A percentile compares a stretch with the other conserved stretches of the same genome.
These are phyloP conservation scores for Penicillium arizonense DNA, from an alignment of 495 filamentous ascomycete species.

Conservation along the genomic window DNA sequence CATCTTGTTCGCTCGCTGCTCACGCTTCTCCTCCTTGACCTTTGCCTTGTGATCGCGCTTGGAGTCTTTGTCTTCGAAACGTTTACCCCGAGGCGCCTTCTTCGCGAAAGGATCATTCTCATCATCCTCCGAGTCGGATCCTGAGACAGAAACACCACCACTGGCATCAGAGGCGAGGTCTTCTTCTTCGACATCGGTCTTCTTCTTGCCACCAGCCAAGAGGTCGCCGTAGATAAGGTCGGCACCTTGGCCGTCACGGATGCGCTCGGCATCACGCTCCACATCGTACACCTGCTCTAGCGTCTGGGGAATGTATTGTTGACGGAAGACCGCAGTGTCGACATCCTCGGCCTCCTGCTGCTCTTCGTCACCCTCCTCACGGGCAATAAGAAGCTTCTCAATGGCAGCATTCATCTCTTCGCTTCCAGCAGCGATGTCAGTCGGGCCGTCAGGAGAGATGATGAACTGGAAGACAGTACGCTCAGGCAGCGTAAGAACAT, in stretches of 20 bases:
- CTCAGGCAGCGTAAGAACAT: slow-evolving; percentile 75
- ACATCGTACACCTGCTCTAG: slow-evolving; percentile 94
- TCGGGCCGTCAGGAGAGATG: slow-evolving; percentile 54
- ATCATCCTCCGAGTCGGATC: slow-evolving; percentile 48
- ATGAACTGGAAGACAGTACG: slow-evolving; percentile 78
- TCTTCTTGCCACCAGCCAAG: slow-evolving; percentile 64
- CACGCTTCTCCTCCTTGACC: slow-evolving; percentile 92
- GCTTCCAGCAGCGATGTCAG: slow-evolving; percentile 28
- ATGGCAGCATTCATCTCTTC: slow-evolving; percentile 47
- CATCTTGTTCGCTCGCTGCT: slow-evolving; percentile 89
- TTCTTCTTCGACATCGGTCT: slow-evolving; percentile 36
- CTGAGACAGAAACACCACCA: slow-evolving; percentile 41
- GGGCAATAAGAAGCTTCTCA: slow-evolving; percentile 46
- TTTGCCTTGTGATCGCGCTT: slow-evolving; percentile 88
- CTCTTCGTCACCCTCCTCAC: slow-evolving; percentile 39
- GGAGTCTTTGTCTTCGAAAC: slow-evolving; percentile 83
- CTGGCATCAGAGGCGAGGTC: slow-evolving; percentile 45
- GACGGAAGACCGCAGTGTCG: slow-evolving; percentile 87
- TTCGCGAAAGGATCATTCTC: slow-evolving; percentile 56
- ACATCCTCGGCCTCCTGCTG: slow-evolving; percentile 56
- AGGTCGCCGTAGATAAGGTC: slow-evolving; percentile 79
- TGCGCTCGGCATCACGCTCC: slow-evolving; percentile 79
- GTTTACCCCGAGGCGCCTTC: slow-evolving; percentile 77
- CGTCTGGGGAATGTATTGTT: slow-evolving; percentile 93
- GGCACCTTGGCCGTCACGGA: slow-evolving; percentile 66